Conservation (phyloP, 371 early-diverging fungal genomes). For the Mortierella sp. region DNA sequence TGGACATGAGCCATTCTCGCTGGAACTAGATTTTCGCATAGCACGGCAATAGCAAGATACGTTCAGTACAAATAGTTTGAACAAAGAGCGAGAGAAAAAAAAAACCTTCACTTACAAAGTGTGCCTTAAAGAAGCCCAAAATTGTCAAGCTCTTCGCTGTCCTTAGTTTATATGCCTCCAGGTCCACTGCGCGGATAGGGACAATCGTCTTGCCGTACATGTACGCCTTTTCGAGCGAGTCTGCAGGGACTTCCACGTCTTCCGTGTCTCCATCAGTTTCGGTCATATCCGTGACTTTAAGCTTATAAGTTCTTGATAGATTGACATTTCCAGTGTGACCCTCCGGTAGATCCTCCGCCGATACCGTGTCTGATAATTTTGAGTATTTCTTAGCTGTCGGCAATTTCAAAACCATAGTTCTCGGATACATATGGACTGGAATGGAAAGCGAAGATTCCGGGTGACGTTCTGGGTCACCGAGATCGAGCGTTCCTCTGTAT, state of each 20-base stretch:
- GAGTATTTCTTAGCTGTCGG: slow-evolving; percentile 74
- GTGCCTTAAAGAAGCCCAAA: slow-evolving; percentile 63
- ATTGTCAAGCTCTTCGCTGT: slow-evolving; percentile 71
- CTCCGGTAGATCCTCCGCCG: slow-evolving; percentile 28
- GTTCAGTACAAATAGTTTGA: too few species aligned
- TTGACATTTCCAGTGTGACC: slow-evolving; percentile 61
- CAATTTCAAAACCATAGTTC: slow-evolving; percentile 61
- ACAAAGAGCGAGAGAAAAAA: too few species aligned
- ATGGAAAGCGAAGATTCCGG: slow-evolving; percentile 60
- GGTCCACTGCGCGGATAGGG: slow-evolving; percentile 69
- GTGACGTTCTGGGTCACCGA: slow-evolving; percentile 62
- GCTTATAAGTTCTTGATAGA: slow-evolving; percentile 59
- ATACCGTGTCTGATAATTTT: slow-evolving; percentile 56
- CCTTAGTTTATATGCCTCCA: slow-evolving; percentile 64
- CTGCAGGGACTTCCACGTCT: slow-evolving; percentile 51
- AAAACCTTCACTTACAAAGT: slow-evolving; percentile 57
- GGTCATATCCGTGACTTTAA: slow-evolving; percentile 38
- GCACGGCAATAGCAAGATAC: too few species aligned
- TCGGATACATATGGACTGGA: slow-evolving; percentile 67
- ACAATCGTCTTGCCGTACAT: slow-evolving; percentile 77
- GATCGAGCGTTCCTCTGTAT: slow-evolving; percentile 64
- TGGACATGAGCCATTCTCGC: slow-evolving; percentile 66
- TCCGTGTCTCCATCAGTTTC: slow-evolving; percentile 46
- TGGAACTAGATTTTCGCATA: slow-evolving; percentile 58
- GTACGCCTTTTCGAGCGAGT: slow-evolving; percentile 73